phyloP scores from a whole-genome alignment of 1,284 basidiomycete genomes.

The Cystobasidium pallidum region DNA sequence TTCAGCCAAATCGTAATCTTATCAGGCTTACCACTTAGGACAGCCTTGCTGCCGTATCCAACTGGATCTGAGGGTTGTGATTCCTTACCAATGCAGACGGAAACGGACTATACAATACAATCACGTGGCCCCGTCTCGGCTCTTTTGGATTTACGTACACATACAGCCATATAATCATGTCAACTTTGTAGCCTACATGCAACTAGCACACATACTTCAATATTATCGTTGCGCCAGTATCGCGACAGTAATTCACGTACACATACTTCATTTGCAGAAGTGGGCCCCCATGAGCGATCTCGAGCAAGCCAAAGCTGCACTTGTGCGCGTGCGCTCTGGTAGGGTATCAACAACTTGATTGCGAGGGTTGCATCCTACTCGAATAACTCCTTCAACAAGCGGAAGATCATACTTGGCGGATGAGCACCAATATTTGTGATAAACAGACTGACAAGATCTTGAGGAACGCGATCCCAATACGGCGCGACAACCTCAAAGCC shows the following conservation, averaged over 20 bases:
- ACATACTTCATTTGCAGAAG: not conserved
- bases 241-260: not conserved
- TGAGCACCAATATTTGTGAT: slow-evolving; percentile 79
- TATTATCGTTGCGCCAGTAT: not conserved
- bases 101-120: no score
- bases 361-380: slow-evolving; percentile 4
- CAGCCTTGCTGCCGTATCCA: no score
- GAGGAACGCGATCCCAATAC: slow-evolving; percentile 90
- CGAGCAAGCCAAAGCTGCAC: no score
- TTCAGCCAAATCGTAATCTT: slow-evolving; percentile 11
- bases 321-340: no score
- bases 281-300: no score
- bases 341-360: not conserved
- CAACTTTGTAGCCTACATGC: no score
- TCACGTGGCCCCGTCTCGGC: no score
- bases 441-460: slow-evolving; percentile 88
- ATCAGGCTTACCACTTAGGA: not conserved
- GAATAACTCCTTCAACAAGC: slow-evolving; percentile 54
- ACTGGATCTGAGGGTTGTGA: no score
- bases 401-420: slow-evolving; percentile 55
- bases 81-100: no score
- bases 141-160: no score
- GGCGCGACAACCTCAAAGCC: slow-evolving; percentile 89
- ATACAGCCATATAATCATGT: no score
- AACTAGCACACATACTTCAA: not conserved